Evolutionary conservation across 371 early-diverging fungal species (phyloP).

Genomic region (Apophysomyces elegans): DNA sequence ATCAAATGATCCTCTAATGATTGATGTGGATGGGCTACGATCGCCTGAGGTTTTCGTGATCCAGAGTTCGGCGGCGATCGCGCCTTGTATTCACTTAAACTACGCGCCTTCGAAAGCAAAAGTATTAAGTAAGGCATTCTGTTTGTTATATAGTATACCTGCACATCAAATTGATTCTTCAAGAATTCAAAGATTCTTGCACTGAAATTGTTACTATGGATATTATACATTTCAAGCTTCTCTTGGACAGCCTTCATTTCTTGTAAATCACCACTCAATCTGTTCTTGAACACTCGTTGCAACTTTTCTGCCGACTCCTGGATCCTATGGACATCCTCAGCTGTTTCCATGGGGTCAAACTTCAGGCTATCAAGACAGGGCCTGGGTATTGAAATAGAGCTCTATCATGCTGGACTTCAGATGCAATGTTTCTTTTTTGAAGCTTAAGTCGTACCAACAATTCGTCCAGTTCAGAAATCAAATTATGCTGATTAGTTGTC

Average conservation of each 20-base stretch:
- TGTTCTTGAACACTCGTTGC: slow-evolving; percentile 77
- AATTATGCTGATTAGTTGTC: slow-evolving; percentile 81
- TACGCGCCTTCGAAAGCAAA: slow-evolving; percentile 50
- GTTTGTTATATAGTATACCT: slow-evolving; percentile 33
- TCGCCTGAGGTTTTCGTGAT: slow-evolving; percentile 41
- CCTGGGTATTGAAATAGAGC: slow-evolving; percentile 44
- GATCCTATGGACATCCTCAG: slow-evolving; percentile 75
- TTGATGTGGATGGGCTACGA: slow-evolving; percentile 66
- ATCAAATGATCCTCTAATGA: slow-evolving; percentile 75
- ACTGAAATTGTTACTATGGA: slow-evolving; percentile 82
- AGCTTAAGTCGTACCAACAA: slow-evolving; percentile 60
- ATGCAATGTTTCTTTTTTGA: background rate
- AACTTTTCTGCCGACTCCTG: slow-evolving; percentile 81
- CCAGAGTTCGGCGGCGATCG: slow-evolving; percentile 40
- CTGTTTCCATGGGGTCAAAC: slow-evolving; percentile 83
- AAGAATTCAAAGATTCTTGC: slow-evolving; percentile 78
- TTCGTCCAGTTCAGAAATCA: slow-evolving; percentile 83
- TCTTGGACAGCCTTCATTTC: slow-evolving; percentile 83
- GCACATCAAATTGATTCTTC: slow-evolving; percentile 66
- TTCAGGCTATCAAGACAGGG: slow-evolving; percentile 63
- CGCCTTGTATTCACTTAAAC: slow-evolving; percentile 55
- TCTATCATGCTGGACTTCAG: slow-evolving; percentile 20
- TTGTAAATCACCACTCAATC: slow-evolving; percentile 71
- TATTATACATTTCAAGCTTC: slow-evolving; percentile 74
- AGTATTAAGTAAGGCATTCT: background rate